Percentiles rank a stretch among this genome's conserved stretches.
Conservation (phyloP, 2,329 filamentous ascomycete genomes). For the Scortechinia acanthostroma region DNA sequence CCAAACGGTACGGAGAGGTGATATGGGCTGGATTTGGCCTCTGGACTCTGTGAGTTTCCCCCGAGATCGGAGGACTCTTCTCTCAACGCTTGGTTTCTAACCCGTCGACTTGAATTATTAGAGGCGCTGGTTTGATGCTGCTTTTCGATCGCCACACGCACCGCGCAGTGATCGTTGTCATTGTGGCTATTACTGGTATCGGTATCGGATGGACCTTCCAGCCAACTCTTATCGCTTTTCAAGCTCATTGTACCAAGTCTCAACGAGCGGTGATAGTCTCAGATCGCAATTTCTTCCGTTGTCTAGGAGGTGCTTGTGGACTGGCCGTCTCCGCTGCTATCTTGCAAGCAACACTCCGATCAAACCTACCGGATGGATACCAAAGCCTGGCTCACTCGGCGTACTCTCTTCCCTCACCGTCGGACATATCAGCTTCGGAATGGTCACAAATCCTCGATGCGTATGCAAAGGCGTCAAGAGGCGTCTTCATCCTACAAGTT, state of each 20-base stretch:
- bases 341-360: conserved; percentile 11
- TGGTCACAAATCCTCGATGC: conserved; percentile 5
- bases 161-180: conserved; percentile 36
- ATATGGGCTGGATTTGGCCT: conserved; percentile 33
- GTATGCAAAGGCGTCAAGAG: conserved; percentile 14
- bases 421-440: conserved; percentile 16
- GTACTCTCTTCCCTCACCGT: conserved; percentile 23
- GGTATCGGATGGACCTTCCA: conserved; percentile 42
- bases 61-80: neutral
- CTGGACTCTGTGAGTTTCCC: conserved; percentile 20
- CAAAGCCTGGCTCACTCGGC: conserved; percentile 25
- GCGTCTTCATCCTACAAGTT: conserved; percentile 47
- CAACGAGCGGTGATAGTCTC: conserved; percentile 56
- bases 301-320: conserved; percentile 47
- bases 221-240: conserved; percentile 43
- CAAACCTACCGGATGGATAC: conserved; percentile 25
- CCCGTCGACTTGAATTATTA: conserved; percentile 4
- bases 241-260: conserved; percentile 45
- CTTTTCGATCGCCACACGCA: conserved; percentile 34
- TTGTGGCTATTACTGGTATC: conserved; percentile 39
- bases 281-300: conserved; percentile 54
- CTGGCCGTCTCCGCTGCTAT: conserved; percentile 48
- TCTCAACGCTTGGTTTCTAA: neutral
- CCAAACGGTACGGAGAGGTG: conserved; percentile 48
- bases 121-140: conserved; percentile 40